Percentiles rank a stretch among this genome's conserved stretches.
phyloP scores from a whole-genome alignment of 2,329 filamentous ascomycete genomes.

The Stemphylium vesicarium region DNA sequence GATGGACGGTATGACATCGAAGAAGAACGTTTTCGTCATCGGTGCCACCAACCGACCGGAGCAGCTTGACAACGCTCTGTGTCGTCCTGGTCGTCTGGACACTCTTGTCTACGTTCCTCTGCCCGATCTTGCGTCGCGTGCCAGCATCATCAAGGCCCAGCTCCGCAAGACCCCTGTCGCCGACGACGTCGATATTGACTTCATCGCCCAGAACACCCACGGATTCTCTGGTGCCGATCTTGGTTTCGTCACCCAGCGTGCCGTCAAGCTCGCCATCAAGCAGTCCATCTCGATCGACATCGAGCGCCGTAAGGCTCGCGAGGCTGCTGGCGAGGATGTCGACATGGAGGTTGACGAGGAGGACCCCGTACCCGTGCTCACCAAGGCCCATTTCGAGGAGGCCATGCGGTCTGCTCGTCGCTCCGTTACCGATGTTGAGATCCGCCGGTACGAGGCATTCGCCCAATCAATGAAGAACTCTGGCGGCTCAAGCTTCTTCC shows the following conservation, averaged over 20 bases:
- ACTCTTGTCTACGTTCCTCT: conserved; percentile 98
- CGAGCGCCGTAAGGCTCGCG: conserved; percentile 85
- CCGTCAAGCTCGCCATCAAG: conserved; percentile 99
- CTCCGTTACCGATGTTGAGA: conserved; percentile 96
- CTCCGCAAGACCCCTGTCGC: conserved; percentile 97
- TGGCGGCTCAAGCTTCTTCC: conserved; percentile 95
- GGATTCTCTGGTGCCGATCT: conserved; percentile 99
- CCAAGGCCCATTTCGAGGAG: conserved; percentile 97
- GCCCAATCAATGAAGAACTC: conserved; percentile 99
- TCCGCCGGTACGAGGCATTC: conserved; percentile 97
- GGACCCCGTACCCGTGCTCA: conserved; percentile 94
- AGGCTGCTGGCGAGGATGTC: conserved; percentile 73
- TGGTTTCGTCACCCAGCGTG: conserved; percentile 97
- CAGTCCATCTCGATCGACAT: conserved; percentile 90
- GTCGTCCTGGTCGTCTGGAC: conserved; percentile 97
- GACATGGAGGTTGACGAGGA: conserved; percentile 78
- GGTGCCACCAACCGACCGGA: conserved; percentile 98
- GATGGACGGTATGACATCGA: conserved; percentile 99
- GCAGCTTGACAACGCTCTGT: conserved; percentile 96
- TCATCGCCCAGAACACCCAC: conserved; percentile 95
- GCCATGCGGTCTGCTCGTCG: conserved; percentile 94
- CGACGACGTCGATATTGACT: conserved; percentile 82
- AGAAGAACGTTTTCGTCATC: conserved; percentile 99
- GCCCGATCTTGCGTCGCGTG: conserved; percentile 88
- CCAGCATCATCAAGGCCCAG: conserved; percentile 90